Percentiles rank a stretch among this genome's conserved stretches.
Evolutionary conservation across 306 rosid genomes (phyloP).

Genomic region (Malus sieversii): DNA sequence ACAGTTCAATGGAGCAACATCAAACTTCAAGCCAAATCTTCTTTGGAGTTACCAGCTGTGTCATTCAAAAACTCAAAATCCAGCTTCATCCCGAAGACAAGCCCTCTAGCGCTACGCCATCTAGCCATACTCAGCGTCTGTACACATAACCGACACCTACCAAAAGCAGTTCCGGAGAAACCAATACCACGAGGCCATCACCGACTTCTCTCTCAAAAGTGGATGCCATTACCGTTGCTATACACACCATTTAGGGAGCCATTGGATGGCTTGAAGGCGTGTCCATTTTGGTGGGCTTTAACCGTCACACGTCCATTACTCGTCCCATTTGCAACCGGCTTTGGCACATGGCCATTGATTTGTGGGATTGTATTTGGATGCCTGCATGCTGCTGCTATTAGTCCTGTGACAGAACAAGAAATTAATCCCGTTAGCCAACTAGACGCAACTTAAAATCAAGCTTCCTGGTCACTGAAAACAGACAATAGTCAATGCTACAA

Average conservation of each 20-base stretch:
- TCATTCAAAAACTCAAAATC: constrained; percentile 51
- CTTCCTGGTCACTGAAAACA: not conserved
- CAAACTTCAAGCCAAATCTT: constrained; percentile 42
- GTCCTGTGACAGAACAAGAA: constrained; percentile 37
- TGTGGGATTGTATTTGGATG: constrained; percentile 18
- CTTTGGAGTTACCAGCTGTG: constrained; percentile 40
- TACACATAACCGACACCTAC: constrained; percentile 52
- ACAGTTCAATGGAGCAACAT: constrained; percentile 21
- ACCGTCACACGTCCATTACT: constrained; percentile 39
- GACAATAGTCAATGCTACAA: not conserved
- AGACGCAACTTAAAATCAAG: not conserved
- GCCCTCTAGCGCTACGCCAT: constrained; percentile 40
- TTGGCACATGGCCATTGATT: constrained; percentile 27
- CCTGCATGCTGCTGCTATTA: constrained; percentile 60
- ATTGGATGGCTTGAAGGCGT: constrained; percentile 41
- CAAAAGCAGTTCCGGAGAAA: constrained; percentile 31
- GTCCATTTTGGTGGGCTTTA: constrained; percentile 45
- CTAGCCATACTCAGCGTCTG: constrained; percentile 76
- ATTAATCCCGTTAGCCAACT: not conserved
- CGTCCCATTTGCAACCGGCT: constrained; percentile 25
- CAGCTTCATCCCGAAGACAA: constrained; percentile 35
- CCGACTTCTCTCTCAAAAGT: constrained; percentile 21
- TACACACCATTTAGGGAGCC: constrained; percentile 52
- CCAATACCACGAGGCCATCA: constrained; percentile 11
- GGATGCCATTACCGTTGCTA: constrained; percentile 60